These are phyloP conservation scores for Luvunga scandens DNA, from an alignment of 345 rosid species.

Conservation along the genomic window DNA sequence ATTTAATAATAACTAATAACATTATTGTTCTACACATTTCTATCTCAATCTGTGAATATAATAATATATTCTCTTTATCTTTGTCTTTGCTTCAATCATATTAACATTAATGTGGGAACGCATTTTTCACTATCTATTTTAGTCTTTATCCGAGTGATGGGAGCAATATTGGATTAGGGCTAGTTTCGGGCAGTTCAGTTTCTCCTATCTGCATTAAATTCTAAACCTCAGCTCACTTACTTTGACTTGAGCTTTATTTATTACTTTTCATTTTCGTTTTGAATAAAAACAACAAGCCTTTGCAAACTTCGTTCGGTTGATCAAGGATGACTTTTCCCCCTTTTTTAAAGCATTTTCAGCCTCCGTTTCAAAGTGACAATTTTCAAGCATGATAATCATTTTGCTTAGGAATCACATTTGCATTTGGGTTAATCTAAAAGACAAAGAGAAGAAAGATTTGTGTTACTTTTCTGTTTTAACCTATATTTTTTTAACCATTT, in stretches of 20 bases:
- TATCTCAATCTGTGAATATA: not conserved
- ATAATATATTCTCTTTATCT: not conserved
- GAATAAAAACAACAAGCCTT: too few relatives aligned
- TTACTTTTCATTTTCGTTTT: not conserved
- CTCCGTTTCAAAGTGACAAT: not conserved
- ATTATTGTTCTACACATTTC: not conserved
- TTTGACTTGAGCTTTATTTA: not conserved
- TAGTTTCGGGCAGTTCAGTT: too few relatives aligned
- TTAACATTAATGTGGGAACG: not conserved
- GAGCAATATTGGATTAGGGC: not conserved
- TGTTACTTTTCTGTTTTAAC: not conserved
- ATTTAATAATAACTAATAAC: not conserved
- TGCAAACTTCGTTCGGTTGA: not conserved
- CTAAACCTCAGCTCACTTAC: conserved; percentile 8
- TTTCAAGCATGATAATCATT: conserved; percentile 14
- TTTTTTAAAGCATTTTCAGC: not conserved
- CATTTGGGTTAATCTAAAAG: not conserved
- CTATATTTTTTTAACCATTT: not conserved
- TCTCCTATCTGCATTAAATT: not conserved
- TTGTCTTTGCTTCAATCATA: not conserved
- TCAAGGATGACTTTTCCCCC: not conserved
- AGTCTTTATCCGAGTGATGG: not conserved
- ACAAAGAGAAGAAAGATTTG: not conserved
- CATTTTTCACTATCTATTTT: not conserved
- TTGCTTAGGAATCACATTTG: conserved; percentile 23